These are phyloP conservation scores for Kwoniella heveanensis DNA, from an alignment of 768 basidiomycete genomes.

Conservation along the genomic window DNA sequence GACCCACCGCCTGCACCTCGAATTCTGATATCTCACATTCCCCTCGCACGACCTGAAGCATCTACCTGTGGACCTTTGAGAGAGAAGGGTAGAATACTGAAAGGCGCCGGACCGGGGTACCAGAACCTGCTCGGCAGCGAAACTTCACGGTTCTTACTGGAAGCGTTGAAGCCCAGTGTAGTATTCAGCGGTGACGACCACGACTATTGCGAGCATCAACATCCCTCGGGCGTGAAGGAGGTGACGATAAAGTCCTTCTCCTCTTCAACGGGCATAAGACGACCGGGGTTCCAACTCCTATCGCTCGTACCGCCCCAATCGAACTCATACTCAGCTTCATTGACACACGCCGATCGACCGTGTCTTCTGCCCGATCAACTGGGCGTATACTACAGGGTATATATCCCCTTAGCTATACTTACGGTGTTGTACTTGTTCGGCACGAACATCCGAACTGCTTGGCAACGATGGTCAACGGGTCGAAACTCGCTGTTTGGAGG, in stretches of 20 bases:
- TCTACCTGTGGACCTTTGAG: slow-evolving; percentile 74
- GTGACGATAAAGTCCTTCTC: slow-evolving; percentile 87
- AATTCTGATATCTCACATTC: slow-evolving; percentile 84
- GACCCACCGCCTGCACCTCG: slow-evolving; percentile 59
- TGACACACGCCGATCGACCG: slow-evolving; percentile 64
- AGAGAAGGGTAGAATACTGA: slow-evolving; percentile 70
- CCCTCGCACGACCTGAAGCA: slow-evolving; percentile 72
- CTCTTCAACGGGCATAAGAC: slow-evolving; percentile 80
- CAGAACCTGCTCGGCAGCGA: slow-evolving; percentile 72
- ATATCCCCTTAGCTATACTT: slow-evolving; percentile 68
- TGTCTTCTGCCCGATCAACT: slow-evolving; percentile 86
- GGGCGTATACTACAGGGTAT: slow-evolving; percentile 69
- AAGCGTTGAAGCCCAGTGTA: slow-evolving; percentile 66
- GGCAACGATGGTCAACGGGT: slow-evolving; percentile 28
- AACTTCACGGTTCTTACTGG: slow-evolving; percentile 68
- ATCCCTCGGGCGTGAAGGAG: slow-evolving; percentile 64
- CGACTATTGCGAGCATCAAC: slow-evolving; percentile 84
- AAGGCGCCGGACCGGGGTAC: slow-evolving; percentile 76
- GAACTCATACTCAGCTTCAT: slow-evolving; percentile 48
- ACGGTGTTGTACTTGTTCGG: slow-evolving; percentile 60
- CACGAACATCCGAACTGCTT: slow-evolving; percentile 46
- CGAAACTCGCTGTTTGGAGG: slow-evolving; percentile 7
- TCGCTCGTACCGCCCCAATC: slow-evolving; percentile 64
- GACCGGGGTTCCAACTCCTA: slow-evolving; percentile 86
- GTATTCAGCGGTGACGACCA: slow-evolving; percentile 93